Conservation (phyloP, 202 grass and related monocot species). For the Setaria viridis region DNA sequence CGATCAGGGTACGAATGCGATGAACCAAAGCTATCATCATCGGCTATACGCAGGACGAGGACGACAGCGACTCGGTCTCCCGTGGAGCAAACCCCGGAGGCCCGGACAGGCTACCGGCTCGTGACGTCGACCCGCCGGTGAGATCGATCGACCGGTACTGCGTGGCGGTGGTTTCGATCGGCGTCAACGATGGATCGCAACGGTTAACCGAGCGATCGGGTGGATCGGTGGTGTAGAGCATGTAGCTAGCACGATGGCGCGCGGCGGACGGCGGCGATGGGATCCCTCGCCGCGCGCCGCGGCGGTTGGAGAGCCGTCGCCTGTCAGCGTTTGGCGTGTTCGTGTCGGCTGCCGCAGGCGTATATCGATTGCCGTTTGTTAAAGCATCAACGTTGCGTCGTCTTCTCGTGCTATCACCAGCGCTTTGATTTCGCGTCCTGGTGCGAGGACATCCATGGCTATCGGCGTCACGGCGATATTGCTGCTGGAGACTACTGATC, state of each 20-base stretch:
- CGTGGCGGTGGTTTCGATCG: neutral
- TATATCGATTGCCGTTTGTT: neutral
- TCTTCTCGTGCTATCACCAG: neutral
- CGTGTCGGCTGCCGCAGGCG: neutral
- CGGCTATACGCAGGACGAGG: neutral
- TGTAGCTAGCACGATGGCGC: neutral
- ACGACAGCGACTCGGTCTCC: constrained; percentile 1
- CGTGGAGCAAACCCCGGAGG: neutral
- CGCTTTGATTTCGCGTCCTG: neutral
- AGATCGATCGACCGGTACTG: neutral
- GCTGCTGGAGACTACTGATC: neutral
- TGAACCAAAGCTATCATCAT: neutral
- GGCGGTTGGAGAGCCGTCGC: neutral
- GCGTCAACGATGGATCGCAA: neutral
- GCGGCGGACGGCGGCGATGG: neutral
- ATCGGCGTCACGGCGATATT: neutral
- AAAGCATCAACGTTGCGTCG: constrained; percentile 26
- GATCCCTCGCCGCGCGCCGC: neutral
- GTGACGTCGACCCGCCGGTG: neutral
- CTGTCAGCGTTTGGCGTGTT: constrained; percentile 2
- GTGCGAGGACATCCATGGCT: neutral
- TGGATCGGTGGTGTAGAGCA: neutral
- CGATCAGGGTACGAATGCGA: neutral
- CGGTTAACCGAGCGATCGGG: neutral
- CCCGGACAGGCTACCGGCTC: neutral